phyloP scores from a whole-genome alignment of 2,329 filamentous ascomycete genomes.

The Cordyceps sp. region DNA sequence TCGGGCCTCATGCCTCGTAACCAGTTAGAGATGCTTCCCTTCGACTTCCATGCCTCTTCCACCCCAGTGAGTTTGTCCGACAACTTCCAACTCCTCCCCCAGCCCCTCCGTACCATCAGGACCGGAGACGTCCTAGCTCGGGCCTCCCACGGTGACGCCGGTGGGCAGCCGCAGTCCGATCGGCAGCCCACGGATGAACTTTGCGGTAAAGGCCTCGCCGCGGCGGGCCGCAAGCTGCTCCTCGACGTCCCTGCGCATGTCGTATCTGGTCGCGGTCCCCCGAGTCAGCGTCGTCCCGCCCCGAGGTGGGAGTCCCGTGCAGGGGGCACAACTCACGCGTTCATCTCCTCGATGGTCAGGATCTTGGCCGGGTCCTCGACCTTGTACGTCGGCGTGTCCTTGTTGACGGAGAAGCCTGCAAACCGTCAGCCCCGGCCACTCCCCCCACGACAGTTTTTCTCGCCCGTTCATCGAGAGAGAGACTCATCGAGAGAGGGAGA shows the following conservation, averaged over 20 bases:
- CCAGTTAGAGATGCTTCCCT: too few species aligned
- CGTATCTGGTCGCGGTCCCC: conserved; percentile 31
- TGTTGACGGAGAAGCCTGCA: conserved; percentile 45
- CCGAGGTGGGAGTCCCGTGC: background rate
- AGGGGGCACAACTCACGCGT: conserved; percentile 26
- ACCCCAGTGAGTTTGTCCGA: background rate
- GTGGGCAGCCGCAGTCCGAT: conserved; percentile 30
- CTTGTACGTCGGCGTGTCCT: conserved; percentile 36
- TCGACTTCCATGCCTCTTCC: too few species aligned
- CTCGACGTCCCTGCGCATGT: conserved; percentile 40
- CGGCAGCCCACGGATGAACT: conserved; percentile 26
- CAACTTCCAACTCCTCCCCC: background rate
- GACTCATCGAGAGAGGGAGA: too few species aligned
- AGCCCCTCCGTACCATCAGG: background rate
- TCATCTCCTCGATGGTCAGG: conserved; percentile 55
- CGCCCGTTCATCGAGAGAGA: too few species aligned
- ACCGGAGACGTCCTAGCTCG: too few species aligned
- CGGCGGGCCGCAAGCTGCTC: conserved; percentile 23
- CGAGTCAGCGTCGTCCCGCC: background rate
- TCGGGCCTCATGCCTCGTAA: too few species aligned
- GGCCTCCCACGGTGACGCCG: conserved; percentile 21
- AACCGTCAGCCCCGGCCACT: too few species aligned
- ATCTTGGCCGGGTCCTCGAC: conserved; percentile 44
- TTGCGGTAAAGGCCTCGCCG: conserved; percentile 16
- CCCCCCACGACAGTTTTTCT: too few species aligned